Base-by-base conservation (phyloP, 2,329 filamentous ascomycete genomes). In the Davidsoniella eucalypti region DNA sequence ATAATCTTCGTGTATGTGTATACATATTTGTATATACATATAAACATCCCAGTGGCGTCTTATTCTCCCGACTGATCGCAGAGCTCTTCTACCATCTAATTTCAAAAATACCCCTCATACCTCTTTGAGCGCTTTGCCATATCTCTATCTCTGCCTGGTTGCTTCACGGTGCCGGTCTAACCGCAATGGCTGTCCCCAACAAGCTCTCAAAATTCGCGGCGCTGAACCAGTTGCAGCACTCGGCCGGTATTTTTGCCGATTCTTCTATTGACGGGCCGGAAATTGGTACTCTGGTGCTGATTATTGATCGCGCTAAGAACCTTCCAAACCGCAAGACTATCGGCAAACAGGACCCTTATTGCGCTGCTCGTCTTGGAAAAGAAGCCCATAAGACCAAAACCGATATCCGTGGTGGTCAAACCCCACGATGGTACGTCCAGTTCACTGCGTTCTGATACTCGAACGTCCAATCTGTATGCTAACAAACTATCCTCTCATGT, bases 281-380 rank as follows among this genome's bases (percentile, higher is more conserved):
- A 54, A 95, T 98, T 60, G 92, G 92, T 57, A 96, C 88, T 1
- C 71, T 98, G 58, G 87, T 98, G 44, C 76, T 87, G 52, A 82
- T 98, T 59, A 78, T 96, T 60, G 92, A 98, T 68, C 78, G 88
- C 57, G 92, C 88, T 48, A 96, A 94, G 76, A 98, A 98, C 64
- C 69, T 98, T 57, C 92, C 92, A 47, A 98, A 98, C 67, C 72
- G 87, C 58, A 94, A 94, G 70, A 92, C 87, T 5, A 95, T 98
- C 71, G 92, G 92, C 51, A 98, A 98, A 68, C 92, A 98, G 68
- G 88, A 96, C 63, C 90, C 92, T 0, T 98, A 96, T 65, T 95
- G 88, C 66, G 92, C 92, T 37, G 88, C 87, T 29, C 75, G 92
- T 49, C 69, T 98, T 43, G 92, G 90, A 33, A 98, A 98, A 65